phyloP scores from a whole-genome alignment of 108 stramenopile species.

The Parietichytrium sp. region DNA sequence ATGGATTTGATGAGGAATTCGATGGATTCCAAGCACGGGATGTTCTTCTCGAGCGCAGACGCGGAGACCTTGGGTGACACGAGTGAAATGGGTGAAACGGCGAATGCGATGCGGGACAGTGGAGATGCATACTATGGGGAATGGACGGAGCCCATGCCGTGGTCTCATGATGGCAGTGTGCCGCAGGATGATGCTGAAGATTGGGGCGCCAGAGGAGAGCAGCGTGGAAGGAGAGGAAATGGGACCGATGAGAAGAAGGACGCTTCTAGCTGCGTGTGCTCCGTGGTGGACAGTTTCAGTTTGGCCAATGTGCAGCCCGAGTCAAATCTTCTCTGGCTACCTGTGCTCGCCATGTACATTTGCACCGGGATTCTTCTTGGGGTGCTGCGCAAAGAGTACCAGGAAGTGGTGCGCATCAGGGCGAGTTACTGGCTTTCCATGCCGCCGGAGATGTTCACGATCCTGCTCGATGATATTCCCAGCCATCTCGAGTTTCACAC shows the following conservation, averaged over 20 bases:
- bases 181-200: background rate
- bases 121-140: background rate
- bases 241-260: too few species aligned
- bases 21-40: too few species aligned
- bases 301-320: background rate
- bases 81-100: background rate
- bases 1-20: too few species aligned
- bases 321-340: background rate
- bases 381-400: background rate
- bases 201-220: too few species aligned
- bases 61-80: too few species aligned
- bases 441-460: constrained; percentile 36
- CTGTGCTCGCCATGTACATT: background rate
- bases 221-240: too few species aligned
- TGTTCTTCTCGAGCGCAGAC: too few species aligned
- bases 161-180: too few species aligned
- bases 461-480: constrained; percentile 27
- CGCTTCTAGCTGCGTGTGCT: constrained; percentile 8
- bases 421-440: background rate
- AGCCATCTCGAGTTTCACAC: constrained; percentile 4
- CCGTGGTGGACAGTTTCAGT: background rate
- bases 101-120: background rate
- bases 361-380: background rate
- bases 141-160: too few species aligned
- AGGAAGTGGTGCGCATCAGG: background rate